A percentile compares a stretch with the other conserved stretches of the same genome.
These are phyloP conservation scores for Penicillium egyptiacum DNA, from an alignment of 495 filamentous ascomycete genomes.

Conservation along the genomic window DNA sequence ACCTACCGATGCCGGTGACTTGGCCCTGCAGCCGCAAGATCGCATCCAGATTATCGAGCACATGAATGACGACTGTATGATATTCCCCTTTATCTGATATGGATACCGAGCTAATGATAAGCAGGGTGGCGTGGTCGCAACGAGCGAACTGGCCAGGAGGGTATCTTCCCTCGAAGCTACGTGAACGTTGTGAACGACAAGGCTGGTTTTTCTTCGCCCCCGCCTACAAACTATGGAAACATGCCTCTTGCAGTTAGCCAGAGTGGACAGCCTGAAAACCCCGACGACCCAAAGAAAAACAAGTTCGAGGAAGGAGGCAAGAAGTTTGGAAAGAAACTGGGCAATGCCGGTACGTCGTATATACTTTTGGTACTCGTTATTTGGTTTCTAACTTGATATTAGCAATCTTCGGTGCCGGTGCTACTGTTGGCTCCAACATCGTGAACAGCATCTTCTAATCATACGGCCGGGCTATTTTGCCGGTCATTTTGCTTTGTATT, in stretches of 20 bases:
- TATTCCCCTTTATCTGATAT: neutral
- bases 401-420: conserved; percentile 79
- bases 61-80: conserved; percentile 89
- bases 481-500: neutral
- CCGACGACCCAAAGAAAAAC: conserved; percentile 35
- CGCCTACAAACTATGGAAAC: conserved; percentile 51
- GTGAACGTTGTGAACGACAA: conserved; percentile 63
- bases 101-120: conserved; percentile 23
- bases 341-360: conserved; percentile 51
- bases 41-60: conserved; percentile 77
- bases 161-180: conserved; percentile 88
- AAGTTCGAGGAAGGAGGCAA: conserved; percentile 56
- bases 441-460: conserved; percentile 87
- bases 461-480: neutral
- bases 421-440: conserved; percentile 86
- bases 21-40: conserved; percentile 73
- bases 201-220: conserved; percentile 21
- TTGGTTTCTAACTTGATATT: conserved; percentile 14
- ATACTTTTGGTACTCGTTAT: conserved; percentile 19
- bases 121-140: conserved; percentile 80
- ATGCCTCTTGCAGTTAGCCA: conserved; percentile 55
- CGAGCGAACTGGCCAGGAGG: conserved; percentile 73
- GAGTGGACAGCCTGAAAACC: conserved; percentile 31
- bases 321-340: conserved; percentile 59
- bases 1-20: conserved; percentile 74